phyloP scores from a whole-genome alignment of 2,329 filamentous ascomycete species.

The Juglanconis sp. region DNA sequence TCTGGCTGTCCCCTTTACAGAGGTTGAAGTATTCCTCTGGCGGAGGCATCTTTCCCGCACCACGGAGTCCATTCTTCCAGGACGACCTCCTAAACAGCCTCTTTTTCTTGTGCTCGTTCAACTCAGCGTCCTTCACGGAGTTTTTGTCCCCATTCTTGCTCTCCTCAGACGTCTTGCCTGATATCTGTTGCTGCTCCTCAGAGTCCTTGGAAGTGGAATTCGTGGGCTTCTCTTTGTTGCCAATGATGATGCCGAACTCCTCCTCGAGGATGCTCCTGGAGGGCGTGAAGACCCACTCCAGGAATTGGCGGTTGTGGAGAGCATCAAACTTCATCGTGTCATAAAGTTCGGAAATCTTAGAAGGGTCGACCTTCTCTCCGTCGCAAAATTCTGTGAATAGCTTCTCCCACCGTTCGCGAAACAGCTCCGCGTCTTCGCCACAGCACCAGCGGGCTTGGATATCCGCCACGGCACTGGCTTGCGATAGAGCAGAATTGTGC shows the following conservation, averaged over 20 bases:
- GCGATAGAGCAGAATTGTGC: conserved; percentile 48
- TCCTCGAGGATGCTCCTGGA: conserved; percentile 75
- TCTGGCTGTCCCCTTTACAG: conserved; percentile 71
- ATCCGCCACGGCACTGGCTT: conserved; percentile 59
- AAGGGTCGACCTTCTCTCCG: conserved; percentile 95
- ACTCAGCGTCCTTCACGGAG: conserved; percentile 40
- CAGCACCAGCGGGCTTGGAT: conserved; percentile 96
- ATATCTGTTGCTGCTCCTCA: conserved; percentile 31
- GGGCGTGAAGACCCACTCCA: conserved; percentile 97
- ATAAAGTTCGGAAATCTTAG: conserved; percentile 97
- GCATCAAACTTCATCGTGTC: conserved; percentile 99
- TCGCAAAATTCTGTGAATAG: conserved; percentile 95
- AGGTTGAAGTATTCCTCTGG: conserved; percentile 84
- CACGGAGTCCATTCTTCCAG: conserved; percentile 52
- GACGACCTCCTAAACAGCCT: conserved; percentile 60
- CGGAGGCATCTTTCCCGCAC: conserved; percentile 52
- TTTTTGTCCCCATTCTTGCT: conserved; percentile 30
- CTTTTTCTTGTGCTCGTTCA: conserved; percentile 36
- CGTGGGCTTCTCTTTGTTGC: conserved; percentile 31
- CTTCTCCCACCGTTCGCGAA: conserved; percentile 97
- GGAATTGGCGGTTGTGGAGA: conserved; percentile 89
- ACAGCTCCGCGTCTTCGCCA: conserved; percentile 89
- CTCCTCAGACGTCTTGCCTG: conserved; percentile 34
- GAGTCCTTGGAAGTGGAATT: conserved; percentile 31
- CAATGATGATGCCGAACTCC: conserved; percentile 43